phyloP scores from a whole-genome alignment of 2,329 filamentous ascomycete species.

The Paraconiothyrium sp. region DNA sequence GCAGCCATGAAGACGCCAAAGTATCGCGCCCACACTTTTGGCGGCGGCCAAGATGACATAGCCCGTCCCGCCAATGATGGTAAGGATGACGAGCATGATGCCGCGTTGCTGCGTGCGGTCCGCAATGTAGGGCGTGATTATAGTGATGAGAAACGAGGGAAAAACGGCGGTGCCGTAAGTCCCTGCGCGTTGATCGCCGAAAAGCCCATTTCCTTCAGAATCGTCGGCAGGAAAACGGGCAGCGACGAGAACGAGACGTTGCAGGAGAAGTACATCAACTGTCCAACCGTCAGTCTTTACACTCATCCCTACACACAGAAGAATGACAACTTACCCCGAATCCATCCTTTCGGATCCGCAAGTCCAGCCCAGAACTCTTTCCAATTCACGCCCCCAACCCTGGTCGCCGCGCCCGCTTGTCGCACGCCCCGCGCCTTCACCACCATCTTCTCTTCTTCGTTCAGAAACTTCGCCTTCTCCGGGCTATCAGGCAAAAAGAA shows the following conservation, averaged over 20 bases:
- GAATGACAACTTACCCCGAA: constrained; percentile 36
- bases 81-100: constrained; percentile 65
- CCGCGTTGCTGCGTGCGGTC: constrained; percentile 73
- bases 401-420: constrained; percentile 40
- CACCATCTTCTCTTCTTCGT: constrained; percentile 51
- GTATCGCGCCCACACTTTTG: constrained; percentile 61
- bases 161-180: constrained; percentile 75
- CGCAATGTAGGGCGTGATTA: constrained; percentile 70
- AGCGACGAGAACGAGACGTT: constrained; percentile 64
- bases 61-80: constrained; percentile 66
- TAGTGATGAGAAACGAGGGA: constrained; percentile 70
- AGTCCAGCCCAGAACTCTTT: constrained; percentile 41
- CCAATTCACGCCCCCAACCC: constrained; percentile 41
- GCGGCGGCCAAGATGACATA: constrained; percentile 72
- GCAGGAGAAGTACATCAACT: constrained; percentile 50
- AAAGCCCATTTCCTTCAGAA: constrained; percentile 70
- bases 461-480: constrained; percentile 54
- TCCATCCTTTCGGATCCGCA: constrained; percentile 46
- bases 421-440: constrained; percentile 40
- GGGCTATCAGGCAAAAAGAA: constrained; percentile 58
- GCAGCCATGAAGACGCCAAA: constrained; percentile 65
- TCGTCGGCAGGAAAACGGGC: constrained; percentile 56
- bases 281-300: neutral
- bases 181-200: constrained; percentile 73
- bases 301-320: neutral